These are phyloP conservation scores for Spiraea crenata DNA, from an alignment of 331 rosid species.

Conservation along the genomic window DNA sequence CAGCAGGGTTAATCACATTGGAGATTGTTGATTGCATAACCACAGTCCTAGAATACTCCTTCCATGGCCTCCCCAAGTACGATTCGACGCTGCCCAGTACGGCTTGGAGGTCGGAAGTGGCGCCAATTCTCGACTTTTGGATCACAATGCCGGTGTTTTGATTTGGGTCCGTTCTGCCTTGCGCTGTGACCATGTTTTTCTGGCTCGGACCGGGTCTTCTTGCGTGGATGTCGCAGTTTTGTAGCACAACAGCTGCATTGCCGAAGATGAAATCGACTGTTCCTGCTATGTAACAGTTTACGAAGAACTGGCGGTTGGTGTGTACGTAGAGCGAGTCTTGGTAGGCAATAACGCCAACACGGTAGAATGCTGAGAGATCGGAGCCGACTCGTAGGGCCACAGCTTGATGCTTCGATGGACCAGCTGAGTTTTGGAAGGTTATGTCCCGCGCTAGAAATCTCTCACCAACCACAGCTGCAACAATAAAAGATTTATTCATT, in stretches of 20 bases:
- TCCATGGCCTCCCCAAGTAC: slow-evolving; percentile 88
- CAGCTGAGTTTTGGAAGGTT: slow-evolving; percentile 82
- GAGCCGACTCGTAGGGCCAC: slow-evolving; percentile 79
- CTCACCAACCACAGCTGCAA: slow-evolving; percentile 72
- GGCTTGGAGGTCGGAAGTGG: slow-evolving; percentile 47
- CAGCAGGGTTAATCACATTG: slow-evolving; percentile 55
- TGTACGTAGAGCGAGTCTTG: slow-evolving; percentile 92
- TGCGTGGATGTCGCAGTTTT: slow-evolving; percentile 69
- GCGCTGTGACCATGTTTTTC: slow-evolving; percentile 84
- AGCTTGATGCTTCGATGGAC: slow-evolving; percentile 83
- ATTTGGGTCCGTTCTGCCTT: slow-evolving; percentile 77
- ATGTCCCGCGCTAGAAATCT: slow-evolving; percentile 62
- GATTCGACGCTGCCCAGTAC: slow-evolving; percentile 44
- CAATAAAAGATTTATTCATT: not conserved
- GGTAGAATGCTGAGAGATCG: slow-evolving; percentile 78
- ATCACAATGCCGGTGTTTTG: slow-evolving; percentile 91
- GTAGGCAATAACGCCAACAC: slow-evolving; percentile 54
- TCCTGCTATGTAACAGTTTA: slow-evolving; percentile 50
- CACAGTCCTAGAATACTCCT: slow-evolving; percentile 73
- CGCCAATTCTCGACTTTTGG: slow-evolving; percentile 67
- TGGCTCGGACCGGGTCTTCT: slow-evolving; percentile 64
- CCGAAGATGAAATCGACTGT: slow-evolving; percentile 93
- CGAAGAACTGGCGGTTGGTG: slow-evolving; percentile 75
- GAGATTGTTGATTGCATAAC: slow-evolving; percentile 51
- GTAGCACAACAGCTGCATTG: slow-evolving; percentile 64